Evolutionary conservation across 768 basidiomycete genomes (phyloP).

Genomic region (Mycena metata): DNA sequence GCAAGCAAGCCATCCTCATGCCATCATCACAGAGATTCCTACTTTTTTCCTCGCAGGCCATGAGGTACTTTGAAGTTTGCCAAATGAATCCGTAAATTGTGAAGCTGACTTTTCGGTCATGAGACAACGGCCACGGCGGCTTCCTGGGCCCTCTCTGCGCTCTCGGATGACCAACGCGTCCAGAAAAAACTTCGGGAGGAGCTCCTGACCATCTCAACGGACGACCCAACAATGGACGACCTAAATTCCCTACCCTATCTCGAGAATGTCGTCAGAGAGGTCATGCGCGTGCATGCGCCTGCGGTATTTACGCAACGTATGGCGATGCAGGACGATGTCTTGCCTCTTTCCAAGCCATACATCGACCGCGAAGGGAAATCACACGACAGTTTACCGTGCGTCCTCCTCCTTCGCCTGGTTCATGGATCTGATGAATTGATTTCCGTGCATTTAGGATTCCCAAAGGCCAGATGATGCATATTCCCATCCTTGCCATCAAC

Average conservation of each 20-base stretch:
- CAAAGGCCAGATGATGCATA: slow-evolving; percentile 59
- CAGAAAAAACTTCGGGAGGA: slow-evolving; percentile 62
- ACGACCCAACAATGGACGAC: slow-evolving; percentile 59
- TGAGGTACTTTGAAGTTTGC: slow-evolving; percentile 39
- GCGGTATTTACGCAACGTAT: slow-evolving; percentile 58
- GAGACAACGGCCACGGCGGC: slow-evolving; percentile 4
- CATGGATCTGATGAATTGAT: background rate
- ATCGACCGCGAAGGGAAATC: slow-evolving; percentile 58
- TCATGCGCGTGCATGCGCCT: slow-evolving; percentile 67
- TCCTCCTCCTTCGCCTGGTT: background rate
- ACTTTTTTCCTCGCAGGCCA: slow-evolving; percentile 57
- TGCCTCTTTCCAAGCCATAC: slow-evolving; percentile 64
- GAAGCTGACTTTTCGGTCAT: too few species aligned
- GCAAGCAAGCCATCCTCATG: background rate
- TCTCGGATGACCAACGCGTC: slow-evolving; percentile 52
- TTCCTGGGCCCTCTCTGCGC: slow-evolving; percentile 59
- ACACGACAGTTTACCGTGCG: slow-evolving; percentile 51
- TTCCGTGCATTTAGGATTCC: slow-evolving; percentile 45
- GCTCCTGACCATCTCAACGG: slow-evolving; percentile 48
- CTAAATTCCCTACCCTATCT: slow-evolving; percentile 55
- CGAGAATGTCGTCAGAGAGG: slow-evolving; percentile 67
- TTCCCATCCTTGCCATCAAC: slow-evolving; percentile 71
- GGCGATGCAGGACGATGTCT: slow-evolving; percentile 65
- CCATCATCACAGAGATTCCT: slow-evolving; percentile 50
- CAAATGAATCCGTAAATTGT: background rate